Evolutionary conservation across 768 basidiomycete species (phyloP).

Genomic region (Lactarius indigo): DNA sequence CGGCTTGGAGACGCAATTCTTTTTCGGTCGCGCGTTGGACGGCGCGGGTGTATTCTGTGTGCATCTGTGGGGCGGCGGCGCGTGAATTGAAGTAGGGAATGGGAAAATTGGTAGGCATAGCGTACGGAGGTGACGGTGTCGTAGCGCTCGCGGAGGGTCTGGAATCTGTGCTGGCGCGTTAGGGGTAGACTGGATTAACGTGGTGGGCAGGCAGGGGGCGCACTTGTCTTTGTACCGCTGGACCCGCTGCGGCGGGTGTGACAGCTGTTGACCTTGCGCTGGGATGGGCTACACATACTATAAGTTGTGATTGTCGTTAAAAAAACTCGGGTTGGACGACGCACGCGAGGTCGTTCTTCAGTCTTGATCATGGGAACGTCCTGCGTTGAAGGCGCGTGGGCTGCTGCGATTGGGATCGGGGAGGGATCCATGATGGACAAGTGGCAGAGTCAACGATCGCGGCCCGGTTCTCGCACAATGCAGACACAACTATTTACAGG

Average conservation of each 20-base stretch:
- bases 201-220: not conserved
- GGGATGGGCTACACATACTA: constrained; percentile 1
- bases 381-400: not conserved
- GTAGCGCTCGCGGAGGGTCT: constrained; percentile 24
- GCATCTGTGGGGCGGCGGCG: constrained; percentile 1
- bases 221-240: constrained; percentile 28
- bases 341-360: constrained; percentile 22
- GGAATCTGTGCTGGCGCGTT: constrained; percentile 16
- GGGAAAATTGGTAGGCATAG: not conserved
- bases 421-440: not conserved
- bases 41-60: constrained; percentile 17
- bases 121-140: constrained; percentile 20
- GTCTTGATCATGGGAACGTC: constrained; percentile 23
- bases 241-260: constrained; percentile 5
- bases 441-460: not conserved
- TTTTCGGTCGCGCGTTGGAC: constrained; percentile 22
- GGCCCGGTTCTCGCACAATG: not conserved
- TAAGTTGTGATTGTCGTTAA: not conserved
- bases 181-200: not conserved
- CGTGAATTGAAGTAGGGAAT: not conserved
- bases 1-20: constrained; percentile 22
- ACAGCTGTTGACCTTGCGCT: not conserved
- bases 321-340: not conserved
- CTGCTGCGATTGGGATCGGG: not conserved
- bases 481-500: not conserved